Conservation (phyloP, 2,329 filamentous ascomycete genomes). For the Neophaeococcomyces mojaviensis region DNA sequence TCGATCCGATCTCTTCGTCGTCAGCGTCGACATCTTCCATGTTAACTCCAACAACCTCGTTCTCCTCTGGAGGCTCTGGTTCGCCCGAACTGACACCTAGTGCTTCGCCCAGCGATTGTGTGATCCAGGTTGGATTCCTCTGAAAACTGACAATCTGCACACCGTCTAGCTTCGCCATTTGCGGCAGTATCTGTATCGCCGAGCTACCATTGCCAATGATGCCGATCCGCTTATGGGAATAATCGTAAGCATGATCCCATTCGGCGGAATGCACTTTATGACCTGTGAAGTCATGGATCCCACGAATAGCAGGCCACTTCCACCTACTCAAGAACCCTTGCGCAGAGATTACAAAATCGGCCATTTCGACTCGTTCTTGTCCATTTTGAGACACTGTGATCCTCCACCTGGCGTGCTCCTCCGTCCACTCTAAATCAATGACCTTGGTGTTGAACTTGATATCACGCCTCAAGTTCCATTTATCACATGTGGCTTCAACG, state of each 20-base stretch:
- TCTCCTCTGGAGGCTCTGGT: constrained; percentile 6
- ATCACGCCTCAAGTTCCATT: constrained; percentile 33
- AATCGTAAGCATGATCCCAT: constrained; percentile 26
- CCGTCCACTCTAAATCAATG: constrained; percentile 32
- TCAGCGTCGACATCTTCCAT: constrained; percentile 11
- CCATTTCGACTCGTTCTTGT: constrained; percentile 21
- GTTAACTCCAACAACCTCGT: constrained; percentile 11
- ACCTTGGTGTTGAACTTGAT: constrained; percentile 32
- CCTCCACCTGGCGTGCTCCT: constrained; percentile 30
- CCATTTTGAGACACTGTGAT: constrained; percentile 27
- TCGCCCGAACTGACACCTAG: constrained; percentile 19
- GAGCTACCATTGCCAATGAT: constrained; percentile 24
- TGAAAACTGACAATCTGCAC: constrained; percentile 22
- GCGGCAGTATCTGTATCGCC: constrained; percentile 18
- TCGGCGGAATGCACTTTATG: constrained; percentile 23
- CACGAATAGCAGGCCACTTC: constrained; percentile 28
- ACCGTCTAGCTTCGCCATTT: constrained; percentile 5
- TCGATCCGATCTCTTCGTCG: constrained; percentile 16
- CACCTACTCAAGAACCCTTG: constrained; percentile 23
- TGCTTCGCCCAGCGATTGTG: no score
- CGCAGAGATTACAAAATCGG: constrained; percentile 32
- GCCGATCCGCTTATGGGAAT: constrained; percentile 20
- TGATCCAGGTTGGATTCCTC: background rate
- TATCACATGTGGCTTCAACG: constrained; percentile 31
- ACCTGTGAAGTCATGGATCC: constrained; percentile 23